A percentile compares a stretch with the other conserved stretches of the same genome.
Conservation (phyloP, 2,329 filamentous ascomycete genomes). For the Penicillium janthinellum region DNA sequence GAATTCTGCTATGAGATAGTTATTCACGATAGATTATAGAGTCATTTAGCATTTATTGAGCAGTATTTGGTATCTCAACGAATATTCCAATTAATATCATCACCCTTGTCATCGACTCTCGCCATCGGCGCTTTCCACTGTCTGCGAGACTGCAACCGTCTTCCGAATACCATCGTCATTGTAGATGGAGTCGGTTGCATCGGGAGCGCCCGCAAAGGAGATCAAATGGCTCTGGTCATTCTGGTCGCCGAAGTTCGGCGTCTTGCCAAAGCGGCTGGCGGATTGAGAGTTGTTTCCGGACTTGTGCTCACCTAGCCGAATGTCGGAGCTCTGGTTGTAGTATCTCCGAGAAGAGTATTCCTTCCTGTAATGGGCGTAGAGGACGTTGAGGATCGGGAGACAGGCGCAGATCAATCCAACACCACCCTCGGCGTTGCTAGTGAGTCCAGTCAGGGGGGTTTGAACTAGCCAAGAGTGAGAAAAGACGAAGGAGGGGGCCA, state of each 20-base stretch:
- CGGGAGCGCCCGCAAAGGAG: conserved; percentile 30
- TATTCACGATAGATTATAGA: not conserved
- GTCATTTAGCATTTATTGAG: not conserved
- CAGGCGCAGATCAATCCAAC: conserved; percentile 43
- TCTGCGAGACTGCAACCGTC: conserved; percentile 25
- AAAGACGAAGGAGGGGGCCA: too few relatives aligned
- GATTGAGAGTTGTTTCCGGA: conserved; percentile 20
- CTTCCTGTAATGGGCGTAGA: conserved; percentile 29
- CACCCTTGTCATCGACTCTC: conserved; percentile 6
- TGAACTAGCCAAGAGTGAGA: not conserved
- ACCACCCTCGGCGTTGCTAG: conserved; percentile 41
- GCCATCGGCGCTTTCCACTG: conserved; percentile 15
- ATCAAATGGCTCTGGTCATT: conserved; percentile 38
- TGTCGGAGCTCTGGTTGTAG: conserved; percentile 29
- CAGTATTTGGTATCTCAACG: not conserved
- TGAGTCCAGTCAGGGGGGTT: not conserved
- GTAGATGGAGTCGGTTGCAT: conserved; percentile 14
- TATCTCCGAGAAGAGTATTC: conserved; percentile 34
- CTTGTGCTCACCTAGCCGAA: conserved; percentile 33
- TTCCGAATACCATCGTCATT: conserved; percentile 23
- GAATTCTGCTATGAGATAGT: conserved; percentile 12
- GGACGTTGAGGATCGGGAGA: conserved; percentile 37
- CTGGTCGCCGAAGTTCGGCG: conserved; percentile 31
- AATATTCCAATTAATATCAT: not conserved
- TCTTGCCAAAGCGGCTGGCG: conserved; percentile 19